phyloP scores from a whole-genome alignment of 495 filamentous ascomycete species.

The Oleoguttula mirabilis region DNA sequence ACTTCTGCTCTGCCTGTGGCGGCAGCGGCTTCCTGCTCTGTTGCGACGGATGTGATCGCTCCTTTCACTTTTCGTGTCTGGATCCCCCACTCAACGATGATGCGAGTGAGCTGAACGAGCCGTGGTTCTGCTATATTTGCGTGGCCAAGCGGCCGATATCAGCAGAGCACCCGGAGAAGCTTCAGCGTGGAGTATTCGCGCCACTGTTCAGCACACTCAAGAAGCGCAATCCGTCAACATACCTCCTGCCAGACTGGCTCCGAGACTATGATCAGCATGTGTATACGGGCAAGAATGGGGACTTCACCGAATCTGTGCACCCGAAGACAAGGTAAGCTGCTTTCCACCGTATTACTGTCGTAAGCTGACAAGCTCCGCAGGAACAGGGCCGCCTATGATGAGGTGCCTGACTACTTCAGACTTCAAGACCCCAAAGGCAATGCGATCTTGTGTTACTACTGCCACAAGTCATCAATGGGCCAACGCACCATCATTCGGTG shows the following conservation, averaged over 20 bases:
- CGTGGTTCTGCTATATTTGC: slow-evolving; percentile 79
- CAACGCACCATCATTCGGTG: slow-evolving; percentile 32
- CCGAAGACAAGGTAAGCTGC: slow-evolving; percentile 31
- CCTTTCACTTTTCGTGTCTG: slow-evolving; percentile 77
- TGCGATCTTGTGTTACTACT: slow-evolving; percentile 56
- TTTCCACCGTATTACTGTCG: no score
- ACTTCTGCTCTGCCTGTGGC: slow-evolving; percentile 73
- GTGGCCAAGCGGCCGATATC: slow-evolving; percentile 29
- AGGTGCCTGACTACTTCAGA: slow-evolving; percentile 54
- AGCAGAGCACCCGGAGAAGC: slow-evolving; percentile 27
- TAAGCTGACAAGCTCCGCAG: slow-evolving; percentile 26
- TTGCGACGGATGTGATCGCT: slow-evolving; percentile 78
- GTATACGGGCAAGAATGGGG: slow-evolving; percentile 57
- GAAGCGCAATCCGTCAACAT: slow-evolving; percentile 56
- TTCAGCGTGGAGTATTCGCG: slow-evolving; percentile 40
- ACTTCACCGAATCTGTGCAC: slow-evolving; percentile 54
- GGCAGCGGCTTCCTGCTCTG: slow-evolving; percentile 74
- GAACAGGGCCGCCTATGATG: slow-evolving; percentile 45
- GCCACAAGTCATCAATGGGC: slow-evolving; percentile 46
- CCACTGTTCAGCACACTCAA: slow-evolving; percentile 47
- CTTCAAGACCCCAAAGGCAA: slow-evolving; percentile 56
- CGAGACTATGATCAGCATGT: slow-evolving; percentile 66
- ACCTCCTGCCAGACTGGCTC: slow-evolving; percentile 53
- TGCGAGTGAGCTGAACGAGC: slow-evolving; percentile 51
- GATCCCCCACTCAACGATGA: slow-evolving; percentile 61